phyloP scores from a whole-genome alignment of 2,329 filamentous ascomycete genomes.

The Paraphaeosphaeria sporulosa region DNA sequence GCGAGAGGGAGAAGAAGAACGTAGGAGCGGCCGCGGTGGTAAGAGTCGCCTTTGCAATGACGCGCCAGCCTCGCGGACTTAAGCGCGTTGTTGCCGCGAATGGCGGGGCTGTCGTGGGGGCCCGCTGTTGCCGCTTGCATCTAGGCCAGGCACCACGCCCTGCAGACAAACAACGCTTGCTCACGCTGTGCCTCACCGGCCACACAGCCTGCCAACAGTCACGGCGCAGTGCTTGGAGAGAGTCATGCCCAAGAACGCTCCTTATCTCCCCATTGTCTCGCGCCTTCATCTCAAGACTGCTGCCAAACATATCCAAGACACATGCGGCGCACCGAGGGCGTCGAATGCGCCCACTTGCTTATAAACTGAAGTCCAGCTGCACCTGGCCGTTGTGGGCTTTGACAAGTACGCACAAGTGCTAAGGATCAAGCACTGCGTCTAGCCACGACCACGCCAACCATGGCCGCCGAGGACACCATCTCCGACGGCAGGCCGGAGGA shows the following conservation, averaged over 20 bases:
- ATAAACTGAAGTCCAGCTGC: not conserved
- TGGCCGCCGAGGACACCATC: not conserved
- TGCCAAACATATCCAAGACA: not conserved
- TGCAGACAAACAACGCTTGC: not conserved
- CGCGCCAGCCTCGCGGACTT: not conserved
- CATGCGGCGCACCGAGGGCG: not conserved
- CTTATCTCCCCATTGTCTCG: not conserved
- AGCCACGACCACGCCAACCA: not conserved
- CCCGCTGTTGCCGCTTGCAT: not conserved
- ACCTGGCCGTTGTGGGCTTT: not conserved
- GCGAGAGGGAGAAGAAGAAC: not conserved
- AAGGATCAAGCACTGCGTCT: not conserved
- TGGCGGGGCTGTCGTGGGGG: not conserved
- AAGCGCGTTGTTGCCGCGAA: constrained; percentile 10
- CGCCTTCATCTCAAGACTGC: not conserved
- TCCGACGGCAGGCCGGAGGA: not conserved
- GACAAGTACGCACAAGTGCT: not conserved
- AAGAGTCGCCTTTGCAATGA: not conserved
- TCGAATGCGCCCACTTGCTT: not conserved
- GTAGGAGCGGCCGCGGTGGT: too few species aligned
- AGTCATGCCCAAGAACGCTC: not conserved
- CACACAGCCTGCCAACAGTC: not conserved
- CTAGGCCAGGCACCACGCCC: not conserved
- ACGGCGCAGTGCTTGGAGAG: not conserved
- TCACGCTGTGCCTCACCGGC: not conserved